Conservation (phyloP, 169 alveolate genomes). For the Perkinsus marinus region DNA sequence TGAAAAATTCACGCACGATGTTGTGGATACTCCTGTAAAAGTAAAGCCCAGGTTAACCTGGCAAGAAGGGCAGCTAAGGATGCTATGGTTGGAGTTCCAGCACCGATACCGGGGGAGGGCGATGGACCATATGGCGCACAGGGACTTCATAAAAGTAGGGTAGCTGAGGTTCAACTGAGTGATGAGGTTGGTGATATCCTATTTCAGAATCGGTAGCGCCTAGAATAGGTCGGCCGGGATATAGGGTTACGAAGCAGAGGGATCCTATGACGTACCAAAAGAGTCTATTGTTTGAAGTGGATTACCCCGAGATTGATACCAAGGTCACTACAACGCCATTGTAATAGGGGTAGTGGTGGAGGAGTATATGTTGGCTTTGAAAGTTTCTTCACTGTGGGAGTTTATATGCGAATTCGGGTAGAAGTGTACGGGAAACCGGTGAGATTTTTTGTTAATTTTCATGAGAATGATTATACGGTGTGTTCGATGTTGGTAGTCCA, state of each 20-base stretch:
- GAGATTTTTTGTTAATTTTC: too few species aligned
- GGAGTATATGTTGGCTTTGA: too few species aligned
- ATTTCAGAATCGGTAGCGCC: too few species aligned
- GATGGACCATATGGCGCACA: constrained; percentile 7
- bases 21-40: too few species aligned
- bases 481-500: too few species aligned
- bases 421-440: too few species aligned
- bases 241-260: constrained; percentile 81
- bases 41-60: constrained; percentile 74
- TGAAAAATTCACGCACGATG: too few species aligned
- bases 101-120: constrained; percentile 45
- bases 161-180: constrained; percentile 35
- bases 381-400: too few species aligned
- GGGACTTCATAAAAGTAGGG: neutral
- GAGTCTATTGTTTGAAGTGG: constrained; percentile 86
- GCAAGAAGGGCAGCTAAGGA: constrained; percentile 88
- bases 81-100: constrained; percentile 52
- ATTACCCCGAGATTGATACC: constrained; percentile 77
- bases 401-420: too few species aligned
- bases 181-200: too few species aligned
- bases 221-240: constrained; percentile 95
- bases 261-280: constrained; percentile 81
- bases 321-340: constrained; percentile 44
- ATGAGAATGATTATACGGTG: too few species aligned
- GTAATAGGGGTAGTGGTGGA: too few species aligned